Conservation (phyloP, 1,284 basidiomycete species). For the Rhodotorula sp. region DNA sequence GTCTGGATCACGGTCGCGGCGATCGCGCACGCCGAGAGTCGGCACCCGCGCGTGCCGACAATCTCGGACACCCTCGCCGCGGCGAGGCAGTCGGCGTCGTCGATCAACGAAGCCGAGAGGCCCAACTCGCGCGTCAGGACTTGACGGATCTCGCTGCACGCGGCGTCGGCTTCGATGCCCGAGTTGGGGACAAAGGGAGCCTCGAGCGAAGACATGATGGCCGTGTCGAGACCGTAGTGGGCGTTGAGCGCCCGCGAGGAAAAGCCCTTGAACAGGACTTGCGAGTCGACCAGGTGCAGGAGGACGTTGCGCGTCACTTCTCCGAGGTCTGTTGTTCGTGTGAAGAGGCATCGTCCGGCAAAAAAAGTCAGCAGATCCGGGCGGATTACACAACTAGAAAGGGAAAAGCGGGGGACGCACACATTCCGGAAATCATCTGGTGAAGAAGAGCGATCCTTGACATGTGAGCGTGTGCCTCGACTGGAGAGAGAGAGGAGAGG, state of each 20-base stretch:
- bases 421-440: constrained; percentile 94
- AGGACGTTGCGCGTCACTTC: constrained; percentile 86
- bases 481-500: too few relatives aligned
- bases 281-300: constrained; percentile 75
- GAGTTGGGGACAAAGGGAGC: constrained; percentile 32
- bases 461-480: background rate
- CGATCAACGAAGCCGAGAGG: constrained; percentile 58
- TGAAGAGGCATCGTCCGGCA: background rate
- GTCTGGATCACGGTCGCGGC: constrained; percentile 84
- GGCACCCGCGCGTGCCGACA: constrained; percentile 77
- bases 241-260: constrained; percentile 71
- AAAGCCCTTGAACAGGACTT: constrained; percentile 72
- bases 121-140: constrained; percentile 59
- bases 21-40: constrained; percentile 80
- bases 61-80: constrained; percentile 74
- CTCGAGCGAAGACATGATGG: constrained; percentile 83
- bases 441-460: too few relatives aligned
- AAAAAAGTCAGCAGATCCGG: background rate
- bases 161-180: constrained; percentile 19
- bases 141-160: constrained; percentile 29
- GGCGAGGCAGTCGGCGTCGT: constrained; percentile 60
- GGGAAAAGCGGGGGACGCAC: background rate
- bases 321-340: constrained; percentile 62
- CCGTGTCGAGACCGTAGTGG: constrained; percentile 92
- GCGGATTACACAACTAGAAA: background rate